Evolutionary conservation across 164 flowering plant species (phyloP), one percentile per base, ranked within the genome.

Genomic region (Magnolia sinica): DNA sequence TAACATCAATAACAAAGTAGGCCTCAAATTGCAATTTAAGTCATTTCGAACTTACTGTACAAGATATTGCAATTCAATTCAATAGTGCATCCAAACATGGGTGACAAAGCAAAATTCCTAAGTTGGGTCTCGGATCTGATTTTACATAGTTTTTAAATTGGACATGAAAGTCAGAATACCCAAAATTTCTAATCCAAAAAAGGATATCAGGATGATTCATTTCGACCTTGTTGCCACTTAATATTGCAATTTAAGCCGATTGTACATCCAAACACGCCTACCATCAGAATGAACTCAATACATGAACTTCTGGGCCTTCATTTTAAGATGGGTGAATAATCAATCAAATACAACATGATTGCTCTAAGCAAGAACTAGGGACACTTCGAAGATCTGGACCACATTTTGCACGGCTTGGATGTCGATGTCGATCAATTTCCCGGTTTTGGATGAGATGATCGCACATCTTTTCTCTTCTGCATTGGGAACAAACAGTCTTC

Each of bases 391-490:
- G 68, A 83, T 83, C 77, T 86, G 83, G 65, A 83, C 64, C 67
- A 91, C 90, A 67, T 73, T 85, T 84, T 87, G 89, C 0, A 90
- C 91, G 77, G 83, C 87, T 76, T 86, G 86, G 58, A 90, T 79
- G 68, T 89, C 90, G 64, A 92, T 87, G 73, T 92, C 96, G 31
- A 78, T 70, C 55, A 94, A 75, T 68, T 84, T 89, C 74, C 97
- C 97, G 27, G 97, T 88, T 82, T 85, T 87, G 0, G 96, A 94
- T 61, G 97, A 80, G 67, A 92, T 74, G 11, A 86, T 31, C 1
- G 68, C 75, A 79, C 95, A 94, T 76, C 81, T 89, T 85, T 87
- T 91, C 84, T 86, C 93, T 78, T 89, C 89, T 65, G 93, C 87
- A 58, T 87, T 76, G 3, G 96, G 96, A 79, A 90, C 83, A 77